Base-by-base conservation (phyloP, 805 yeast species). In the Lachancea lanzarotensis region DNA sequence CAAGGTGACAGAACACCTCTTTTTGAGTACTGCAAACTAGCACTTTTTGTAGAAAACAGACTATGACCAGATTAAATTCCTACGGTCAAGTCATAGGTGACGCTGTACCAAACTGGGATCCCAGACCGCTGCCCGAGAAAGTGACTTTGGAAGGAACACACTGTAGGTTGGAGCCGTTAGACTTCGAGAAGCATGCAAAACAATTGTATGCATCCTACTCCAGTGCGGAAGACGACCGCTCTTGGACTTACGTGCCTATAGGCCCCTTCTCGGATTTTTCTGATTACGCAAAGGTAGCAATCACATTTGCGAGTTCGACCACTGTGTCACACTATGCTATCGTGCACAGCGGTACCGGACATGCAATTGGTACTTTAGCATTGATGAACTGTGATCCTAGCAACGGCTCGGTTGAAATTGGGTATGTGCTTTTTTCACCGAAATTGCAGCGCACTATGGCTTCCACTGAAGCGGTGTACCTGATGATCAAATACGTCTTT, bases 381-480 rank as follows among this genome's bases (percentile, higher is more conserved):
- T 50, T 55, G 19, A 49, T 63, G 41, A 52, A 65, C 27, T 52
- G 57, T 32, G 65, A 62, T 33, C 49, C 54, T n/a, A 35, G 34
- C 15, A 52, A 56, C 39, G 64, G 66, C 15, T 45, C 47, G 9
- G 46, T 59, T 8, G 69, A 63, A 45, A 53, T 59, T 11, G 68
- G 67, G 6, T 52, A 49, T 38, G 59, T 65, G 2, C 34, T 57
- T 29, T 61, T 55, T 43, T 47, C 62, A 1, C 39, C 47, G 8
- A 40, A 37, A 11, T 34, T 53, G 22, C 47, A 46, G 38, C 44
- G 54, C 31, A 63, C 65, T 8, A 50, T 55, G 3, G 47, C 52
- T 22, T 58, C 66, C 9, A 64, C 69, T 1, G 70, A 66, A 41
- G 63, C 62, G 2, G 55, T 56, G 39, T 64, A 52, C 45, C 49